Base-by-base conservation (phyloP, 192 early-diverging fungal genomes). In the Backusella westeae region DNA sequence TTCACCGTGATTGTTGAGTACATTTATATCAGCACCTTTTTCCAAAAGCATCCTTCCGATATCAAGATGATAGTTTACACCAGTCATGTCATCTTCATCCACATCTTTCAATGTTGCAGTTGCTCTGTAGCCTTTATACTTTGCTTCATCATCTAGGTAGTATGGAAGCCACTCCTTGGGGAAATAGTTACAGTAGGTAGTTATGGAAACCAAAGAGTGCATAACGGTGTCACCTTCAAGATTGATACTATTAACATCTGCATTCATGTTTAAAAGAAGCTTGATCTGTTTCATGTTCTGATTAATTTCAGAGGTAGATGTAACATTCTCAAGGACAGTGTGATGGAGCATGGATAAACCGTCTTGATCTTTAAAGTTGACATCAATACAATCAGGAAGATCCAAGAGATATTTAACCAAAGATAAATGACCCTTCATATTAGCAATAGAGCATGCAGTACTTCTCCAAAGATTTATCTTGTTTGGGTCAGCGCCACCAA, bases 351-450 rank as follows among this genome's bases (percentile, higher is more conserved):
- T 82, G 1, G 82, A 83, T 21, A 36, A 69, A 26, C 88, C 88
- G 15, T 86, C 53, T 42, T 87, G 74, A 67, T 89, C 84, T 19
- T 80, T 74, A 69, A 82, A 87, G 66, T 88, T 85, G 38, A 89
- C 84, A 73, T 67, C 76, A 32, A 89, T 74, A 12, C 19, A 23
- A n/a, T 41, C 44, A 10, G 80, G 53, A 10, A 44, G 34, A 21
- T 44, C 42, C 1, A 89, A 73, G 8, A 89, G 73, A 71, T 84
- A 78, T 26, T 78, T 49, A 12, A 87, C 78, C n/a, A 87, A 21
- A 19, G 79, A 74, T 32, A 81, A 36, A 39, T 89, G 88, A n/a
- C 87, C 89, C 68, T 90, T 90, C 72, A 83, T 63, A 56, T 87
- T 81, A 1, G 89, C 87, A 42, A 89, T 80, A 72, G 82, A 83